Base-by-base conservation (phyloP, 306 rosid species). In the Vigna nakashimae region DNA sequence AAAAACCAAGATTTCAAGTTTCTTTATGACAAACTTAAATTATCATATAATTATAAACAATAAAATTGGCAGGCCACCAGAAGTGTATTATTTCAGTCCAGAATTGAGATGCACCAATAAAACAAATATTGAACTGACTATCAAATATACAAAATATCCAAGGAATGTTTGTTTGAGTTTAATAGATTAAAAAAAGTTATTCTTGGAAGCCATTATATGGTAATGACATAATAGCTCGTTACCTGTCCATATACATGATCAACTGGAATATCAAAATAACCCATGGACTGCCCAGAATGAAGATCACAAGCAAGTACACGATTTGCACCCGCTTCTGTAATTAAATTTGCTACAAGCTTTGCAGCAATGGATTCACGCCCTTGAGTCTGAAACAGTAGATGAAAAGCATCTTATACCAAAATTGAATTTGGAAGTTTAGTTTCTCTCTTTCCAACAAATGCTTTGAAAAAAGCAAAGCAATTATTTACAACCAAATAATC, bases 361-460 rank as follows among this genome's bases (percentile, higher is more conserved):
- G 99, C 99, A 12, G 99, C 98, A 84, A 96, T 96, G n/a, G 99
- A 96, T 86, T 96, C 98, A 75, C 98, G 99, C 59, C 98, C 99
- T 87, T 92, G 98, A 69, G 94, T 90, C 98, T 96, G 93, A 77
- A 78, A 88, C 45, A 71, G 60, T 8, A 51, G 40, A 68, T 36
- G 9, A 48, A 76, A 50, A 82, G 60, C 57, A 36, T 63, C 53
- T 43, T 43, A 9, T 9, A 9, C 46, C 38, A 36, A 42, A 76
- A 69, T n/a, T 64, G 59, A 75, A 77, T 65, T 71, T 49, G 9
- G 50, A 80, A 68, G 63, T 32, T n/a, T 15, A 1, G 40, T 36
- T 36, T 36, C 38, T 36, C 9, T 5, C 40, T 6, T 36, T 36
- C 6, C 40, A 36, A 36, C 40, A 36, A 36, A 36, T 1, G 40